A percentile compares a stretch with the other conserved stretches of the same genome.
phyloP scores from a whole-genome alignment of 352 stramenopile species.

The Phytophthora pseudosyringae region DNA sequence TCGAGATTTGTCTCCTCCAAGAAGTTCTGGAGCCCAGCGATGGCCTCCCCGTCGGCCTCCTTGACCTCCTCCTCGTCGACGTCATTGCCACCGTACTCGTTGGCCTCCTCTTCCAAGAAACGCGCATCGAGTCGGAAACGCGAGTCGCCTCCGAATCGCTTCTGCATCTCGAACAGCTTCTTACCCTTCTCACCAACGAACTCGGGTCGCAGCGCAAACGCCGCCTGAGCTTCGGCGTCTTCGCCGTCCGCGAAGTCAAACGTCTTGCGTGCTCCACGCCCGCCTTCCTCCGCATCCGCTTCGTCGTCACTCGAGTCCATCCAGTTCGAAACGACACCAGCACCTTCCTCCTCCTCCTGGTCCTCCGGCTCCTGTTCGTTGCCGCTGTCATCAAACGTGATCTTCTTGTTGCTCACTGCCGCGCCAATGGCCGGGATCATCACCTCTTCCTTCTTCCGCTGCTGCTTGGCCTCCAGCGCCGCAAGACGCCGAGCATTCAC shows the following conservation, averaged over 20 bases:
- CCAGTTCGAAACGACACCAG: conserved; percentile 48
- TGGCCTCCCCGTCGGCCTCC: conserved; percentile 28
- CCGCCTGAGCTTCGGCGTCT: conserved; percentile 34
- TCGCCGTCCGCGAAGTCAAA: conserved; percentile 50
- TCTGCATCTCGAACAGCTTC: conserved; percentile 85
- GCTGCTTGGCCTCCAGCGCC: conserved; percentile 57
- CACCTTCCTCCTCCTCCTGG: conserved; percentile 8
- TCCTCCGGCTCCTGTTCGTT: conserved; percentile 57
- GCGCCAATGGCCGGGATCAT: conserved; percentile 38
- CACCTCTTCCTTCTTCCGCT: conserved; percentile 38
- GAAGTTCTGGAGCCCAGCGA: conserved; percentile 56
- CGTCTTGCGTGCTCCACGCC: conserved; percentile 33
- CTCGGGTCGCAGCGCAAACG: conserved; percentile 73
- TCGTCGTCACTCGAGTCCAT: conserved; percentile 69
- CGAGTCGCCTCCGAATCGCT: conserved; percentile 77
- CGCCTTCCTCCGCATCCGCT: conserved; percentile 25
- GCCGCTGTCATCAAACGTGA: conserved; percentile 77
- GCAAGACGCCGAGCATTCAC: conserved; percentile 48
- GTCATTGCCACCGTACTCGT: conserved; percentile 62
- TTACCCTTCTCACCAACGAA: conserved; percentile 74
- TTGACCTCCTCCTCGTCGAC: conserved; percentile 35
- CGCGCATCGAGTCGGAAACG: conserved; percentile 81
- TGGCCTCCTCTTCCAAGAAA: conserved; percentile 73
- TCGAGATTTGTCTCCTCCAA: conserved; percentile 47
- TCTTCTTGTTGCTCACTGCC: conserved; percentile 62